Conservation (phyloP, 345 rosid genomes). For the Gossypium mustelinum region DNA sequence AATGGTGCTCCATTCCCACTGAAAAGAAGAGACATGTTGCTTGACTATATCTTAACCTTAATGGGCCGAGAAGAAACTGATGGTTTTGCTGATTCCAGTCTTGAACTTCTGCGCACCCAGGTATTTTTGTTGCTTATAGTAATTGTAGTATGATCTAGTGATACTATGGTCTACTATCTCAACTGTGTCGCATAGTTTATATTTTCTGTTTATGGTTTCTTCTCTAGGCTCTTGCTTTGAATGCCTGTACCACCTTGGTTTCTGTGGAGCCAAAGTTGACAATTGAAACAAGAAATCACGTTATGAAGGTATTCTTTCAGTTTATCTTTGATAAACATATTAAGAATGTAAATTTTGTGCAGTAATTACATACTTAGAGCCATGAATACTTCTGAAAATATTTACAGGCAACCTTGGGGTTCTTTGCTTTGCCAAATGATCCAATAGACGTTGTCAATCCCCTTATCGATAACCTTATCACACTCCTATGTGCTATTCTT, state of each 20-base stretch:
- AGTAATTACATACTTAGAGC: not conserved
- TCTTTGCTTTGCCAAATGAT: conserved; percentile 89
- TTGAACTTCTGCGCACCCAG: conserved; percentile 84
- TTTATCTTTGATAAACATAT: not conserved
- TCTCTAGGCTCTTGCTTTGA: conserved; percentile 84
- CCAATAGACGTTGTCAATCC: conserved; percentile 80
- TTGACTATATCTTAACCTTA: conserved; percentile 85
- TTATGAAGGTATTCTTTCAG: conserved; percentile 66
- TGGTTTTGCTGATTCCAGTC: conserved; percentile 78
- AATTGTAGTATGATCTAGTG: not conserved
- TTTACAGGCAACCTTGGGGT: conserved; percentile 90
- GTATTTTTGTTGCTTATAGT: conserved; percentile 32
- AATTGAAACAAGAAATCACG: conserved; percentile 82
- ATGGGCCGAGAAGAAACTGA: conserved; percentile 91
- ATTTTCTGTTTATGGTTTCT: conserved; percentile 19
- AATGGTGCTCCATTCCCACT: conserved; percentile 81
- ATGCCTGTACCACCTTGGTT: conserved; percentile 93
- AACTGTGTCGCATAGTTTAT: not conserved
- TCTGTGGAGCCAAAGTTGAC: conserved; percentile 96
- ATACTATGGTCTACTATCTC: not conserved
- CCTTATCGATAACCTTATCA: conserved; percentile 82
- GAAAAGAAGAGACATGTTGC: conserved; percentile 78
- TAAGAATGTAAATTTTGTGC: not conserved
- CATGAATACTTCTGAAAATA: conserved; percentile 16
- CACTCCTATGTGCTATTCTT: conserved; percentile 96